These are phyloP conservation scores for Komagataella pastoris DNA, from an alignment of 805 yeast species.

Conservation along the genomic window DNA sequence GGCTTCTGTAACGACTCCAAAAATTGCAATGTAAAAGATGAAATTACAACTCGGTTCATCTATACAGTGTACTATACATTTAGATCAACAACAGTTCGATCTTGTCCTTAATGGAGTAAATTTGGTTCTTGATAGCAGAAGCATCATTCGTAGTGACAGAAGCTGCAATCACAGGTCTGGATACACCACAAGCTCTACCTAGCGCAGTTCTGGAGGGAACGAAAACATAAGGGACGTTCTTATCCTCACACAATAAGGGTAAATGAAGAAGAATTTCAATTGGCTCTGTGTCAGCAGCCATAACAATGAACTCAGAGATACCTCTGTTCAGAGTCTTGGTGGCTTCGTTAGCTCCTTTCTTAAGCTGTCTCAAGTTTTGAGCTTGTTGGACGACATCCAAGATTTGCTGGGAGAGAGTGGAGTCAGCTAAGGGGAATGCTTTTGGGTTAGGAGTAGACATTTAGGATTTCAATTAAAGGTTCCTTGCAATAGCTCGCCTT, in stretches of 20 bases:
- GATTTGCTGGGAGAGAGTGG: conserved; percentile 90
- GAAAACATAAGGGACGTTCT: conserved; percentile 97
- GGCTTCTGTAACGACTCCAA: too few species aligned
- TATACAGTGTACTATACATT: conserved; percentile 2
- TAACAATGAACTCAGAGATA: conserved; percentile 95
- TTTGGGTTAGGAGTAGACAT: conserved; percentile 94
- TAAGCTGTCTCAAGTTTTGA: conserved; percentile 93
- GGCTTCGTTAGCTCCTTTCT: conserved; percentile 99
- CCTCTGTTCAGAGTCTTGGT: conserved; percentile 99
- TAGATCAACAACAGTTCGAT: conserved; percentile 94
- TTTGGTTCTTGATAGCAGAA: conserved; percentile 93
- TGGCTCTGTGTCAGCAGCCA: conserved; percentile 99
- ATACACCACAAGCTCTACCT: conserved; percentile 99
- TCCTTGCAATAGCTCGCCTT: conserved; percentile 43
- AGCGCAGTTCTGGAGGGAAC: conserved; percentile 97
- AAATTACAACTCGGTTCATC: neutral
- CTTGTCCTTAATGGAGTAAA: conserved; percentile 96
- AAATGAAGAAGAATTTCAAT: conserved; percentile 95
- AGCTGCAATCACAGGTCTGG: conserved; percentile 98
- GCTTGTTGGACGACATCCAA: conserved; percentile 97
- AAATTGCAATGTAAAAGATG: neutral
- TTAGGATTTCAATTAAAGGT: conserved; percentile 18
- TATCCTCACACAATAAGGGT: conserved; percentile 97
- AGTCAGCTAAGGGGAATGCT: conserved; percentile 98
- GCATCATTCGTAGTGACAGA: conserved; percentile 97